Evolutionary conservation across 305 asterid genomes (phyloP).

Genomic region (Fraxinus platypoda): DNA sequence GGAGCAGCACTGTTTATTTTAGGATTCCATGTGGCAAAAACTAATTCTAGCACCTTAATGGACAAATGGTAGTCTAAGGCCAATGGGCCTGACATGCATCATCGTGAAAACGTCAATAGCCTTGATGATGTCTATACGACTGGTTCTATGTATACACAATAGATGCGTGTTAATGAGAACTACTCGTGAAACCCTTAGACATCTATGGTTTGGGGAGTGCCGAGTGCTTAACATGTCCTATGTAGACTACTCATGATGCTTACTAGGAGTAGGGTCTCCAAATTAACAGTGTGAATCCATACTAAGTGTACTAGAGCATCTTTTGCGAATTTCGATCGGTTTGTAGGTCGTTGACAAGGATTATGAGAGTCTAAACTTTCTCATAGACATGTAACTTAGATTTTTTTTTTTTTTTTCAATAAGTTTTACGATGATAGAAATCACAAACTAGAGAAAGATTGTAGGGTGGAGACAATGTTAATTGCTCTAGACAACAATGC

Average conservation of each 20-base stretch:
- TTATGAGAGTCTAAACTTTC: background rate
- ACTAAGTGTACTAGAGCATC: background rate
- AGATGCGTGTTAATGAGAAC: background rate
- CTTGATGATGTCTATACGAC: background rate
- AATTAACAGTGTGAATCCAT: background rate
- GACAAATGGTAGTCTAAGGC: background rate
- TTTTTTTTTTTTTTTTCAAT: background rate
- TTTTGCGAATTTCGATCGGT: background rate
- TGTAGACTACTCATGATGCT: background rate
- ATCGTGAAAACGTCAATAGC: background rate
- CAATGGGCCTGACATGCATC: background rate
- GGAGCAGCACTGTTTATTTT: background rate
- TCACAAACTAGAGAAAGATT: background rate
- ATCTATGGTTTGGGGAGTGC: background rate
- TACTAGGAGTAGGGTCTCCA: background rate
- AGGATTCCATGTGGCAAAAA: background rate
- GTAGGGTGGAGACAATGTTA: background rate
- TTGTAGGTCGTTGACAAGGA: background rate
- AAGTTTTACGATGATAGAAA: background rate
- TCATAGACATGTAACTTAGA: background rate
- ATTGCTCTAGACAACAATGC: background rate
- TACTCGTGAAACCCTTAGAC: background rate
- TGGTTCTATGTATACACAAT: background rate
- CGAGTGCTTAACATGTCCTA: background rate
- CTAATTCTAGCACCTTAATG: background rate